Conservation (phyloP, 352 stramenopile genomes). For the Globisporangium lucens region DNA sequence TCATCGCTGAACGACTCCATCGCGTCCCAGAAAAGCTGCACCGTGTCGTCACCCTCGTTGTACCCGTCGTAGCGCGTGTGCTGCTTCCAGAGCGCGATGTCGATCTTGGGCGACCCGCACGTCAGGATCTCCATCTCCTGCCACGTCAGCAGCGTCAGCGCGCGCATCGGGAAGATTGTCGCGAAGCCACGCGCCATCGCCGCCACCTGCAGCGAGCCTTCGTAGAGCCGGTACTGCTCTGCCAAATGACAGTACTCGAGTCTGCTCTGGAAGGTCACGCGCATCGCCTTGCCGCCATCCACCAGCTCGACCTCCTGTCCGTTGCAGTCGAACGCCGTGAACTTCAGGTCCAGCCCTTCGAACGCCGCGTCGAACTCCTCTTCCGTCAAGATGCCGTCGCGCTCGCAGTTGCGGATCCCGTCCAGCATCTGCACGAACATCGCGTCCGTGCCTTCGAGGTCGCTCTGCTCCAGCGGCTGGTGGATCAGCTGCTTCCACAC, state of each 20-base stretch:
- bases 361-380: conserved; percentile 80
- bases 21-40: conserved; percentile 89
- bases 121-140: conserved; percentile 91
- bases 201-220: conserved; percentile 63
- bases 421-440: conserved; percentile 90
- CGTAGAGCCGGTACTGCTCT: conserved; percentile 75
- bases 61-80: conserved; percentile 91
- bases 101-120: conserved; percentile 89
- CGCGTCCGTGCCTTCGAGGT: conserved; percentile 88
- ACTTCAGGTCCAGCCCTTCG: conserved; percentile 69
- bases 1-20: conserved; percentile 87
- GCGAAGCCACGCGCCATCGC: conserved; percentile 82
- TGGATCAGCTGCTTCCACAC: conserved; percentile 93
- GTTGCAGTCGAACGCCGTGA: conserved; percentile 83
- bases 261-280: conserved; percentile 84
- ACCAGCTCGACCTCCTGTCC: conserved; percentile 82
- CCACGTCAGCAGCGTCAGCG: conserved; percentile 87
- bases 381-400: conserved; percentile 74
- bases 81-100: conserved; percentile 83
- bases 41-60: conserved; percentile 72
- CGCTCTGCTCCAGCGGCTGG: conserved; percentile 67
- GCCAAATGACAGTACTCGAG: conserved; percentile 81
- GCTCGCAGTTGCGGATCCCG: conserved; percentile 80
- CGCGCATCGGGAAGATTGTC: conserved; percentile 81
- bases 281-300: conserved; percentile 53